These are phyloP conservation scores for Wickerhamomyces subpelliculosus DNA, from an alignment of 805 yeast species.

Conservation along the genomic window DNA sequence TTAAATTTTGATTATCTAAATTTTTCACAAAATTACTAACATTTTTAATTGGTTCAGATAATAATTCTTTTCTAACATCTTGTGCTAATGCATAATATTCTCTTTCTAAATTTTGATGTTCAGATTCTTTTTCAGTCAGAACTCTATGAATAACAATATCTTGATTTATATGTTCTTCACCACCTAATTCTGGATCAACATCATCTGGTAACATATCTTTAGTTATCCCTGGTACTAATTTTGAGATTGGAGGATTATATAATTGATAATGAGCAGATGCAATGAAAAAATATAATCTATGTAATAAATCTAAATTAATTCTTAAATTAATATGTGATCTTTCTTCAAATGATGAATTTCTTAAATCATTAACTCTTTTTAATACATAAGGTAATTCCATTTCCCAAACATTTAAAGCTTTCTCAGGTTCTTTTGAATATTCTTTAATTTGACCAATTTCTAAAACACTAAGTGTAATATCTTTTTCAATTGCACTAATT, in stretches of 20 bases:
- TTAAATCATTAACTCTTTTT: conserved; percentile 4
- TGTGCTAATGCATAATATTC: conserved; percentile 58
- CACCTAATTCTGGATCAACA: conserved; percentile 13
- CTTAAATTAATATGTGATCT: conserved; percentile 23
- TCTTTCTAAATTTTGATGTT: conserved; percentile 41
- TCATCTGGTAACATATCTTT: conserved; percentile 7
- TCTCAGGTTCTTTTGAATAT: conserved; percentile 39
- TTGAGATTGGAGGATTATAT: conserved; percentile 26
- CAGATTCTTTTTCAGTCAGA: conserved; percentile 23
- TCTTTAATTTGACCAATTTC: conserved; percentile 71
- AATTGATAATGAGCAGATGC: conserved; percentile 68
- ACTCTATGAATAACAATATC: conserved; percentile 13
- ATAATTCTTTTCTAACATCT: conserved; percentile 41
- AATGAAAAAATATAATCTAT: conserved; percentile 69
- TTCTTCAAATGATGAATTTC: conserved; percentile 11
- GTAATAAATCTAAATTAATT: conserved; percentile 53
- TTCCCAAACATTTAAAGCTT: conserved; percentile 43
- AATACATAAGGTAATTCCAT: conserved; percentile 18
- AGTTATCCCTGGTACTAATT: conserved; percentile 22
- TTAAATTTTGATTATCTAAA: conserved; percentile 1
- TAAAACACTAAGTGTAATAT: conserved; percentile 35
- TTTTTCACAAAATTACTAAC: conserved; percentile 6
- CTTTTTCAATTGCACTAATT: conserved; percentile 41
- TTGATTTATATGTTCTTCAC: conserved; percentile 10
- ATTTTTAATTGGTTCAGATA: conserved; percentile 28